Base-by-base conservation (phyloP, 169 alveolate genomes). In the Perkinsus marinus region DNA sequence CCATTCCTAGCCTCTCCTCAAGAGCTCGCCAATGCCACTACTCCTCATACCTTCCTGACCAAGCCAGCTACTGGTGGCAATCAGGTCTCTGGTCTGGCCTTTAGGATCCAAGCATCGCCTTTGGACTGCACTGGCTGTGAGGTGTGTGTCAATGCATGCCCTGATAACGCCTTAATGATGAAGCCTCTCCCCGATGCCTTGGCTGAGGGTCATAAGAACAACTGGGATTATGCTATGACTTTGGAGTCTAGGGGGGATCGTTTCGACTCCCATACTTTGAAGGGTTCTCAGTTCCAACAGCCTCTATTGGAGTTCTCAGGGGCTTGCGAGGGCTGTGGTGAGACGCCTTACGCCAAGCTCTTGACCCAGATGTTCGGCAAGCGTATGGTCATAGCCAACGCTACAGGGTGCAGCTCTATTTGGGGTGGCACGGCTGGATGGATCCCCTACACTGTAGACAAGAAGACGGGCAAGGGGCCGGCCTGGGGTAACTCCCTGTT, bases 281-380 rank as follows among this genome's bases (percentile, higher is more conserved):
- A 93, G 92, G 96, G 96, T 39, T 93, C 95, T 26, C 95, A 93
- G 92, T 95, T 95, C 93, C 90, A 91, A 90, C 93, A 93, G 92
- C 96, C 96, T 16, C 92, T 93, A 9, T 91, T 95, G 37, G 96
- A 95, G 92, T 95, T 95, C 93, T 94, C 95, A 30, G 96, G 95
- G 16, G 96, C 96, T 39, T 95, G 96, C 69, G 95, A 93, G 92
- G 96, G 96, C 36, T 95, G 96, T 69, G 96, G 96, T 26, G 96
- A 95, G 92, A 95, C 96, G 13, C 96, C 96, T 19, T 95, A 95
- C 69, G 94, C 94, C 39, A 95, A 95, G 94, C 92, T 95, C n/a
- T 90, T 95, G 89, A 94, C 96, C 6, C 96, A 95, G 93, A 91
- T 95, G 92, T 93, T 90, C 46, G 94, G 95, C 36, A 92, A 94